phyloP scores from a whole-genome alignment of 805 yeast species.

The Candida berthetii region DNA sequence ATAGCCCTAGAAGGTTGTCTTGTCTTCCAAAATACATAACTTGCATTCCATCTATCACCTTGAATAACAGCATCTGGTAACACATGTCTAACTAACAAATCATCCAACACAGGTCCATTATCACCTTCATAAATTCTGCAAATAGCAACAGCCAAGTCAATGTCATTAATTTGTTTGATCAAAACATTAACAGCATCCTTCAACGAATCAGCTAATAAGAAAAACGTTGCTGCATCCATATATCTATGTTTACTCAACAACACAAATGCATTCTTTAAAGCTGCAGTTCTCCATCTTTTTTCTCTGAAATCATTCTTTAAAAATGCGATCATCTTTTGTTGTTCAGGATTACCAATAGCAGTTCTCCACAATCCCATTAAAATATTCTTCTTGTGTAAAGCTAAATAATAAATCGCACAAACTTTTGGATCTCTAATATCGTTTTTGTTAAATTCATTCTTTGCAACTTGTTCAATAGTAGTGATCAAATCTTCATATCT shows the following conservation, averaged over 20 bases:
- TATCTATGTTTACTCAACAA: slow-evolving; percentile 82
- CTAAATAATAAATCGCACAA: slow-evolving; percentile 71
- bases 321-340: slow-evolving; percentile 73
- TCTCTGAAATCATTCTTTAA: slow-evolving; percentile 70
- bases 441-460: slow-evolving; percentile 54
- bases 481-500: slow-evolving; percentile 37
- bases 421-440: slow-evolving; percentile 65
- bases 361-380: slow-evolving; percentile 82
- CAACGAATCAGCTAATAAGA: slow-evolving; percentile 68
- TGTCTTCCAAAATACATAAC: slow-evolving; percentile 75
- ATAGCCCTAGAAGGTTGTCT: slow-evolving; percentile 45
- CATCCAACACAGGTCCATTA: slow-evolving; percentile 44
- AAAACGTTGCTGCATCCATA: slow-evolving; percentile 84
- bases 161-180: slow-evolving; percentile 58
- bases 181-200: slow-evolving; percentile 76
- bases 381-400: slow-evolving; percentile 71
- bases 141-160: slow-evolving; percentile 72
- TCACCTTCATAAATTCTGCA: slow-evolving; percentile 72
- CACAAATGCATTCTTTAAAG: slow-evolving; percentile 88
- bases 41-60: slow-evolving; percentile 78
- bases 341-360: slow-evolving; percentile 69
- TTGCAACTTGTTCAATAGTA: slow-evolving; percentile 64
- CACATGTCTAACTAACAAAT: slow-evolving; percentile 41
- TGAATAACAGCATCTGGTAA: slow-evolving; percentile 49
- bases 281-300: slow-evolving; percentile 81